A percentile compares a stretch with the other conserved stretches of the same genome.
Conservation (phyloP, 164 flowering plant species). For the Piper longum region DNA sequence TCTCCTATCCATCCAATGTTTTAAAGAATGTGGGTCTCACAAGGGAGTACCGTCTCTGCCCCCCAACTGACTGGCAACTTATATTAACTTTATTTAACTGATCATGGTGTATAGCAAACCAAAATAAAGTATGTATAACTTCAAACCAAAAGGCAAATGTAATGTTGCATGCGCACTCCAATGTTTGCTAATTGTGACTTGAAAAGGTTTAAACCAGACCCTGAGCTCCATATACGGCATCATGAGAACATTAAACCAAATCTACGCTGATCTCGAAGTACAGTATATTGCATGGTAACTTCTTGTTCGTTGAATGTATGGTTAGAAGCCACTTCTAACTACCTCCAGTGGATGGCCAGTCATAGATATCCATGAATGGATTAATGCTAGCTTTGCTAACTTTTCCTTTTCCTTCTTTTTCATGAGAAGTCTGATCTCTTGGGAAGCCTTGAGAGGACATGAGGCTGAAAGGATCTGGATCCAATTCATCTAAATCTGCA, state of each 20-base stretch:
- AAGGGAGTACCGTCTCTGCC: constrained; percentile 12
- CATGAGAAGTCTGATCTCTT: constrained; percentile 13
- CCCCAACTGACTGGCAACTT: constrained; percentile 31
- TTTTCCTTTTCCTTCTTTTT: constrained; percentile 7
- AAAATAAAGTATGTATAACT: constrained; percentile 11
- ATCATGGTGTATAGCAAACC: not conserved
- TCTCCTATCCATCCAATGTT: constrained; percentile 17
- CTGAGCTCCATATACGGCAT: constrained; percentile 16
- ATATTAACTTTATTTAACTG: not conserved
- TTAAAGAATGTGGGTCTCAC: constrained; percentile 45
- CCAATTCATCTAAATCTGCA: constrained; percentile 58
- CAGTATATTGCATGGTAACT: not conserved
- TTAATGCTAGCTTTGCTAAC: constrained; percentile 24
- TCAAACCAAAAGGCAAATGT: not conserved
- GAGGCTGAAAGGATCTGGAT: constrained; percentile 40
- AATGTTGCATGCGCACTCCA: not conserved
- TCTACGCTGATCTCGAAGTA: too few species aligned
- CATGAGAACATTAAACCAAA: constrained; percentile 5
- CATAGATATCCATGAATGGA: constrained; percentile 40
- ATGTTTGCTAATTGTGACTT: not conserved
- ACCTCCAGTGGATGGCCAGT: constrained; percentile 37
- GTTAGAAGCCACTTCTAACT: constrained; percentile 23
- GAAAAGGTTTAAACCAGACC: constrained; percentile 20
- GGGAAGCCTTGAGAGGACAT: constrained; percentile 32
- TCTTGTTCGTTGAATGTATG: constrained; percentile 14